Percentiles rank a stretch among this genome's conserved stretches.
Conservation (phyloP, 2,329 filamentous ascomycete species). For the Ophioceras dolichostomum region DNA sequence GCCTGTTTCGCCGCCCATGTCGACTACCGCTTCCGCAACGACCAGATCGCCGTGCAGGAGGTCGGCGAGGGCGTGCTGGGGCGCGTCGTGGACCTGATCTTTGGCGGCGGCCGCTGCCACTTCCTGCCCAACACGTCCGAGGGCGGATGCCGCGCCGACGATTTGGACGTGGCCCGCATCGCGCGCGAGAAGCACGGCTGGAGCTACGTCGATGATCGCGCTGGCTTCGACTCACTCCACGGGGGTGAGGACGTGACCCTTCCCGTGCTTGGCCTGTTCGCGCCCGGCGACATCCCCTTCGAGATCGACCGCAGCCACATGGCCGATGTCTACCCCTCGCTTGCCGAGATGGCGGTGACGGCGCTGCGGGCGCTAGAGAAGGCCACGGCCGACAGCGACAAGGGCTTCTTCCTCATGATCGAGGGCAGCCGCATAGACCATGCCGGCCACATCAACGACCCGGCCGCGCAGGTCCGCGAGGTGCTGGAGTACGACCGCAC, state of each 20-base stretch:
- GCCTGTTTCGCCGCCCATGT: constrained; percentile 92
- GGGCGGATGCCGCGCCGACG: constrained; percentile 73
- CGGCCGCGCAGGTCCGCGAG: constrained; percentile 75
- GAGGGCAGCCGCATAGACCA: constrained; percentile 95
- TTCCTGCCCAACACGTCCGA: constrained; percentile 74
- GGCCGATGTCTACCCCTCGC: constrained; percentile 69
- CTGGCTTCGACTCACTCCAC: constrained; percentile 64
- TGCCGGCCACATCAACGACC: constrained; percentile 77
- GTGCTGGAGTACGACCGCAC: constrained; percentile 90
- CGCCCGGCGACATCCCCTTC: constrained; percentile 72
- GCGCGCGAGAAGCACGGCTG: constrained; percentile 69
- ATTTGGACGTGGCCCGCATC: constrained; percentile 59
- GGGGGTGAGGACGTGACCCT: constrained; percentile 57
- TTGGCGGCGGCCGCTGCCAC: constrained; percentile 87
- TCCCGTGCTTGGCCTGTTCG: constrained; percentile 78
- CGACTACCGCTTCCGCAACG: constrained; percentile 65
- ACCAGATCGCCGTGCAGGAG: constrained; percentile 86
- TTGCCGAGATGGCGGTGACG: constrained; percentile 82
- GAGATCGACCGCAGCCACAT: constrained; percentile 80
- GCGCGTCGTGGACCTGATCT: constrained; percentile 78
- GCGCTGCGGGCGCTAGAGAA: constrained; percentile 68
- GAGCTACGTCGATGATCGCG: constrained; percentile 60
- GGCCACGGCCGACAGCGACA: constrained; percentile 71
- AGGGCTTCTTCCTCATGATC: constrained; percentile 98
- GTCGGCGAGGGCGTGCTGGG: constrained; percentile 80